Base-by-base conservation (phyloP, 2,329 filamentous ascomycete genomes). In the Ascochyta clinopodiicola region DNA sequence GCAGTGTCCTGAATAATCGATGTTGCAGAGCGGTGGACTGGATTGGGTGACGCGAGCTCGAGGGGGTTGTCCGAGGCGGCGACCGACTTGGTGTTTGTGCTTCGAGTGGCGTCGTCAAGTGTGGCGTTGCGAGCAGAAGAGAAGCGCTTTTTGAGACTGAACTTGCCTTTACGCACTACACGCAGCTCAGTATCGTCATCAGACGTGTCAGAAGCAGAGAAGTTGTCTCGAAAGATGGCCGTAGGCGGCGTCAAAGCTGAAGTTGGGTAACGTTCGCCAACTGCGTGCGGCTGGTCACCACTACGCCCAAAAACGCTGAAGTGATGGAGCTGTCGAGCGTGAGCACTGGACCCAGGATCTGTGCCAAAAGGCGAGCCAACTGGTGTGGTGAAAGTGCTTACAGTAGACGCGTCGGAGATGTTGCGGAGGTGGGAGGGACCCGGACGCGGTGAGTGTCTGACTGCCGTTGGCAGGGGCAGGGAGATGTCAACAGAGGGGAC, bases 261-360 rank as follows among this genome's bases (percentile, higher is more conserved):
- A 9, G 77, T 80, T 24, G 80, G 80, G 61, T 82, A 82, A 24
- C 80, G 78, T 53, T 82, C 80, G 36, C 80, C 80, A 25, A 75
- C 75, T 45, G 73, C 75, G 64, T 76, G 71, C 44, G 68, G 50
- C 34, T 66, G 62, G 52, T 71, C 68, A 25, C 61, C 59, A 52
- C 49, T 59, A 48, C 63, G 63, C 24, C 69, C 59, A 44, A 65
- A 66, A 31, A 67, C 34, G 53, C 60, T 63, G 60, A 67, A 61
- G 39, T 59, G 55, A 21, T 64, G 58, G 25, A 59, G 45, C 44
- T 62, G 59, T 34, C 53, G 51, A 39, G 59, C 52, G 51, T 66
- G 48, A 34, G 57, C 42, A 55, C 58, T 59, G 32, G 49, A 58
- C 15, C 52, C 49, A 47, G 57, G 50, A 37, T 55, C 50, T n/a